These are phyloP conservation scores for Chimonanthus praecox DNA, from an alignment of 164 flowering plant species.

Conservation along the genomic window DNA sequence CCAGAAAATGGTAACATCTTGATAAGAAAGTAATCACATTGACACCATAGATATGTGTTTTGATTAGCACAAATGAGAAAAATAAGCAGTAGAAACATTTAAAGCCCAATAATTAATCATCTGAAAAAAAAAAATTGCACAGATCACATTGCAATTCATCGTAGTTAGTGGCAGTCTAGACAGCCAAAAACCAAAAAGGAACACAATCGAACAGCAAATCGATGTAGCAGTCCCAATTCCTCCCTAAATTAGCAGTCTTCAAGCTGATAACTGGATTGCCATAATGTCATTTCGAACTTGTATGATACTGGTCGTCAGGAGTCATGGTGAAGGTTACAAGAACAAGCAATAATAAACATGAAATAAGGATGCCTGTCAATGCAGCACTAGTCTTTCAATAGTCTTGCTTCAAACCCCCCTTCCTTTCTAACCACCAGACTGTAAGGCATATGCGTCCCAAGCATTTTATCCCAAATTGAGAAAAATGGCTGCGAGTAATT, in stretches of 20 bases:
- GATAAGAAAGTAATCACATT: neutral
- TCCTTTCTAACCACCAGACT: slow-evolving; percentile 35
- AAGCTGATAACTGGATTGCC: neutral
- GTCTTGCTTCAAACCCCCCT: slow-evolving; percentile 71
- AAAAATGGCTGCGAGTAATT: slow-evolving; percentile 80
- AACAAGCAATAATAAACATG: neutral
- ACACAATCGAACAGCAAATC: neutral
- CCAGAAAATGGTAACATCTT: neutral
- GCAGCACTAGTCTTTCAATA: slow-evolving; percentile 32
- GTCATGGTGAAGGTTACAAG: neutral
- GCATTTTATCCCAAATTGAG: slow-evolving; percentile 63
- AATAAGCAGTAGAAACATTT: neutral
- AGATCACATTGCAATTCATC: neutral
- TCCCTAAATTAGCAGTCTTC: neutral
- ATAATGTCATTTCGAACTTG: neutral
- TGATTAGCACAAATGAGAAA: neutral
- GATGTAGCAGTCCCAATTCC: neutral
- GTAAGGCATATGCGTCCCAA: slow-evolving; percentile 75
- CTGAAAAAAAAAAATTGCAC: neutral
- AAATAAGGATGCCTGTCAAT: neutral
- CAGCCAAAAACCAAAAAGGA: neutral
- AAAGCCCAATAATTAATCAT: neutral
- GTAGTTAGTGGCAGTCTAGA: neutral
- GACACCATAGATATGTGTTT: neutral
- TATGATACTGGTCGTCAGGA: neutral